phyloP scores from a whole-genome alignment of 495 filamentous ascomycete genomes.

The Annulohypoxylon bovei region DNA sequence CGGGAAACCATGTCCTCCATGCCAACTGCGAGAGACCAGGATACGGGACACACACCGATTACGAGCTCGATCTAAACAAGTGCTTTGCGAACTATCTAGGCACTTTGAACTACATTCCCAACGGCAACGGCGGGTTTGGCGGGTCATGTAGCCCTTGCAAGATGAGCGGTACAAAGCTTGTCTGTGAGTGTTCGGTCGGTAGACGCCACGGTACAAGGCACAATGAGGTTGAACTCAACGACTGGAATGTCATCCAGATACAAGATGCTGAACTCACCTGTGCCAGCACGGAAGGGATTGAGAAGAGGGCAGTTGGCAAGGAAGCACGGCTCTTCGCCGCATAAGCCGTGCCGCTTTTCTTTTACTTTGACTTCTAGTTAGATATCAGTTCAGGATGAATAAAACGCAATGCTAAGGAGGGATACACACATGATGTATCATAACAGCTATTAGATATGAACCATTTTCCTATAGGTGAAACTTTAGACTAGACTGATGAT shows the following conservation, averaged over 20 bases:
- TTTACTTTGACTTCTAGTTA: not conserved
- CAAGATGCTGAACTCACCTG: not conserved
- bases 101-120: constrained; percentile 11
- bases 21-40: constrained; percentile 16
- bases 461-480: not conserved
- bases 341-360: constrained; percentile 9
- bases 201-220: not conserved
- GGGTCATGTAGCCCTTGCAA: constrained; percentile 22
- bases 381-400: not conserved
- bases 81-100: constrained; percentile 37
- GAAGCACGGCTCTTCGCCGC: constrained; percentile 22
- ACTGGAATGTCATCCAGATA: constrained; percentile 30
- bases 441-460: not conserved
- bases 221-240: constrained; percentile 27
- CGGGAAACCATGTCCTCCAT: constrained; percentile 18
- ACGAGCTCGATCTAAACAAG: constrained; percentile 25
- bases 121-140: constrained; percentile 28
- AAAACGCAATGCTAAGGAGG: not conserved
- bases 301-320: constrained; percentile 11
- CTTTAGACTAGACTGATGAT: not conserved
- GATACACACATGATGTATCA: not conserved
- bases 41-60: not conserved
- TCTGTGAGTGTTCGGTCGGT: constrained; percentile 21
- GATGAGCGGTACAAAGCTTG: constrained; percentile 25
- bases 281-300: not conserved